A percentile compares a stretch with the other conserved stretches of the same genome.
phyloP scores from a whole-genome alignment of 2,329 filamentous ascomycete species.

The Paramyrothecium sp. region DNA sequence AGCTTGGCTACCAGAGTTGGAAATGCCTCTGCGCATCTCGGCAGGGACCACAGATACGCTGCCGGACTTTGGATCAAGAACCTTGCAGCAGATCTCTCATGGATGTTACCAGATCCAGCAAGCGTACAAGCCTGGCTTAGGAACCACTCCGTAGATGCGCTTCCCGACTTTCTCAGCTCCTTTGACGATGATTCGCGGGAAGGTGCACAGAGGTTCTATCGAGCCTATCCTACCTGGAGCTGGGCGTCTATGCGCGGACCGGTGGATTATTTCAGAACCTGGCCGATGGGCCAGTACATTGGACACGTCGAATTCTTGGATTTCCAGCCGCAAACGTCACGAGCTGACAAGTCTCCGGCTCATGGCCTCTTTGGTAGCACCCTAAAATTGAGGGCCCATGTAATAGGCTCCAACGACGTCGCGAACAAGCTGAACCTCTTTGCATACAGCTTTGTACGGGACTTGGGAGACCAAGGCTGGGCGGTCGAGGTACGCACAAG shows the following conservation, averaged over 20 bases:
- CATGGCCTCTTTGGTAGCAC: not conserved
- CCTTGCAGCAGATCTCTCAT: not conserved
- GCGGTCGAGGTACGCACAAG: not conserved
- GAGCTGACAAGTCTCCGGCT: not conserved
- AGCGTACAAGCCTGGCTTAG: not conserved
- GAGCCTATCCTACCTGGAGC: not conserved
- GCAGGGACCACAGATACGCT: not conserved
- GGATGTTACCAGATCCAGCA: not conserved
- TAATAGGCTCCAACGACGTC: not conserved
- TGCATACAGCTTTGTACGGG: not conserved
- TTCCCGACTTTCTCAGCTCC: not conserved
- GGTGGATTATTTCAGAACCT: not conserved
- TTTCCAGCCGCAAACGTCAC: not conserved
- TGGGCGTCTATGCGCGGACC: not conserved
- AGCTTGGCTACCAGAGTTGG: not conserved
- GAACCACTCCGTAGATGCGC: not conserved
- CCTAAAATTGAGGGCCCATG: not conserved
- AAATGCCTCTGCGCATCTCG: not conserved
- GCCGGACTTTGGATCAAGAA: not conserved
- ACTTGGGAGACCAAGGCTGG: not conserved
- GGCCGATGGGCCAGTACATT: not conserved
- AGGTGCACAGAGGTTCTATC: not conserved
- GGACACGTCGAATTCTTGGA: not conserved
- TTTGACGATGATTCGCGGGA: no score
- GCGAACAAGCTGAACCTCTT: not conserved